Conservation (phyloP, 352 stramenopile species). For the Elongisporangium anandrum region DNA sequence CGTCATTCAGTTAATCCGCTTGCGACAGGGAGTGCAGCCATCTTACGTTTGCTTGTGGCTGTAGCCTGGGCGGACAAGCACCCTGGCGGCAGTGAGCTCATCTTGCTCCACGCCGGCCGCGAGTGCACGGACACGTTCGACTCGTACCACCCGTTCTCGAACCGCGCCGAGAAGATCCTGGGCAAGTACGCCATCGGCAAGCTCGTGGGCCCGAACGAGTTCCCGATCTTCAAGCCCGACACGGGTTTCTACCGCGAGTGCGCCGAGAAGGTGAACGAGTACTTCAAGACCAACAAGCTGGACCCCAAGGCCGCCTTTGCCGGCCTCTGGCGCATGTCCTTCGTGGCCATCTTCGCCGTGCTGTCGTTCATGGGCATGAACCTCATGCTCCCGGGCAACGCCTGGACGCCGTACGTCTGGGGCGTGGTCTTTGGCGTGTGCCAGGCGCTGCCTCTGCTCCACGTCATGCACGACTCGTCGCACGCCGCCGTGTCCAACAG, state of each 20-base stretch:
- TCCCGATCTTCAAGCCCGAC: slow-evolving; percentile 89
- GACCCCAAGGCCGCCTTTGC: slow-evolving; percentile 79
- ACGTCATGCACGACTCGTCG: slow-evolving; percentile 93
- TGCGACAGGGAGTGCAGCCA: background rate
- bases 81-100: slow-evolving; percentile 76
- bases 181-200: slow-evolving; percentile 85
- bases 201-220: slow-evolving; percentile 76
- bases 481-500: slow-evolving; percentile 87
- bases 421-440: slow-evolving; percentile 84
- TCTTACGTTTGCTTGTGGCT: slow-evolving; percentile 4
- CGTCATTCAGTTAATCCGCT: background rate
- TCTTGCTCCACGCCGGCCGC: slow-evolving; percentile 73
- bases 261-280: slow-evolving; percentile 74
- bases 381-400: slow-evolving; percentile 43
- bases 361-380: slow-evolving; percentile 80
- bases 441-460: slow-evolving; percentile 87
- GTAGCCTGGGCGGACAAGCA: slow-evolving; percentile 71
- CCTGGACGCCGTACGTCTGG: slow-evolving; percentile 62
- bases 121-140: slow-evolving; percentile 88
- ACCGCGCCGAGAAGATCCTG: slow-evolving; percentile 76
- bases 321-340: slow-evolving; percentile 83
- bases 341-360: slow-evolving; percentile 68
- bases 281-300: slow-evolving; percentile 89
- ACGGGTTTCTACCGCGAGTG: slow-evolving; percentile 90
- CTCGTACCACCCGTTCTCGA: slow-evolving; percentile 89